These are phyloP conservation scores for Puya raimondii DNA, from an alignment of 176 grass and related monocot species.

Conservation along the genomic window DNA sequence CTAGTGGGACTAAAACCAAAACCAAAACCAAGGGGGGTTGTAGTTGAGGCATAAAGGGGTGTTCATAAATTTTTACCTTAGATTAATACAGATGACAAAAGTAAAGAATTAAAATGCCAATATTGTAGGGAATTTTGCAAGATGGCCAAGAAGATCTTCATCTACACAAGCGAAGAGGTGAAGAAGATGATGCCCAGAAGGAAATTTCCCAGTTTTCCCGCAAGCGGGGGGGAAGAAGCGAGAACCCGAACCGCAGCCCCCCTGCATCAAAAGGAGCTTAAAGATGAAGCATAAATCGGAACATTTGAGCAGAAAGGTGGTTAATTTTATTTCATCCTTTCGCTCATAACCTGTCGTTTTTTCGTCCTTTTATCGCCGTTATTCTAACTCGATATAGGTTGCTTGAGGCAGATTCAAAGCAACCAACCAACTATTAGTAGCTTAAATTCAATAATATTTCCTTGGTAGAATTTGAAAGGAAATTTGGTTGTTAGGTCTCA, in stretches of 20 bases:
- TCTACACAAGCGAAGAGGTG: conserved; percentile 33
- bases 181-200: conserved; percentile 24
- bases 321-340: background rate
- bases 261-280: background rate
- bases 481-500: too few relatives aligned
- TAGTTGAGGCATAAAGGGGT: too few relatives aligned
- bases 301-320: background rate
- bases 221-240: background rate
- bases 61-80: background rate
- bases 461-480: background rate
- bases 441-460: background rate
- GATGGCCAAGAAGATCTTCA: conserved; percentile 32
- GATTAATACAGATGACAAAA: background rate
- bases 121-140: conserved; percentile 36
- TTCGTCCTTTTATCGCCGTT: background rate
- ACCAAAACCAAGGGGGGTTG: too few relatives aligned
- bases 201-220: background rate
- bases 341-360: background rate
- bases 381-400: background rate
- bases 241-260: background rate
- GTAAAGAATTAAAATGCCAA: conserved; percentile 1
- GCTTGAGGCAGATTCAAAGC: background rate
- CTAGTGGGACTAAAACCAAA: too few relatives aligned
- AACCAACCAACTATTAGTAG: background rate
- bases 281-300: background rate